phyloP scores from a whole-genome alignment of 169 alveolate genomes.

The Plasmodium relictum region DNA sequence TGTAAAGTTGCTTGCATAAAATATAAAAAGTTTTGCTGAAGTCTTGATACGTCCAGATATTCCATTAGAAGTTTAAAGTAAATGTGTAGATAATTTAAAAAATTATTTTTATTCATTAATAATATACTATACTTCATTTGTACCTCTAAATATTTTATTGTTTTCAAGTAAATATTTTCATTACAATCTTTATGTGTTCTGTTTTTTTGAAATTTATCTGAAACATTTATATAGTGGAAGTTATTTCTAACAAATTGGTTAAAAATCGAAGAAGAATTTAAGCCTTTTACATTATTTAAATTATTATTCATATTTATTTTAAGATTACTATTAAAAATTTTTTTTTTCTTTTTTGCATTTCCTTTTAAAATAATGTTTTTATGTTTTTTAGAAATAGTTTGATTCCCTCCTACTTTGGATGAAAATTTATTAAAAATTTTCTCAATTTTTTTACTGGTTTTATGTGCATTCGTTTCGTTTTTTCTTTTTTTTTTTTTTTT shows the following conservation, averaged over 20 bases:
- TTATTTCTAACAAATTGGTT: too few species aligned
- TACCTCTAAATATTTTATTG: conserved; percentile 38
- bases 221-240: too few species aligned
- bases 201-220: too few species aligned
- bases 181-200: background rate
- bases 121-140: conserved; percentile 62
- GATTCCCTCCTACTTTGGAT: too few species aligned
- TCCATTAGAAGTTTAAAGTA: conserved; percentile 41
- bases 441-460: background rate
- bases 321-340: too few species aligned
- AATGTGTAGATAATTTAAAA: conserved; percentile 22
- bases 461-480: background rate
- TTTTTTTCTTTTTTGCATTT: too few species aligned
- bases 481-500: background rate
- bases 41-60: conserved; percentile 24
- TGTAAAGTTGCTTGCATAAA: conserved; percentile 30
- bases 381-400: too few species aligned
- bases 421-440: background rate
- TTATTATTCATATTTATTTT: too few species aligned
- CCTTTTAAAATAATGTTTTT: too few species aligned
- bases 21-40: conserved; percentile 32
- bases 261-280: too few species aligned
- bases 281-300: too few species aligned
- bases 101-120: conserved; percentile 44
- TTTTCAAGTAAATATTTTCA: conserved; percentile 25